Evolutionary conservation across 2,329 filamentous ascomycete genomes (phyloP), one percentile per base, ranked within the genome.

Genomic region (Zymoseptoria ardabiliae): DNA sequence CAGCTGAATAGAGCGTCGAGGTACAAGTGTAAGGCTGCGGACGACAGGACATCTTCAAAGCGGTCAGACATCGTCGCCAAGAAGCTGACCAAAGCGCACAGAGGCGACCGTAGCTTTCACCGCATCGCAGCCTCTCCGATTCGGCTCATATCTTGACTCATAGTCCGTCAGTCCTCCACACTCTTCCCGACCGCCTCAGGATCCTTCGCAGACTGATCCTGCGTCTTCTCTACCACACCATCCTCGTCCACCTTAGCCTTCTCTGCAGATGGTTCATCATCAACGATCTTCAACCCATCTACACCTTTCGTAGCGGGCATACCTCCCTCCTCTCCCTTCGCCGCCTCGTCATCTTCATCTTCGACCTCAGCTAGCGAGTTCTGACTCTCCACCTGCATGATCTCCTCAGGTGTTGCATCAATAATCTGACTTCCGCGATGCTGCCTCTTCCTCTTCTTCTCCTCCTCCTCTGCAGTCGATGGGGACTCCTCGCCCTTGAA

Each of bases 121-220:
- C 25, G 25, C 35, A n/a, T 17, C 17, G 17, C 17, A 45, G 35
- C 53, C 19, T 21, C n/a, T 57, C 50, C 30, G 35, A 48, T 11
- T 28, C 17, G n/a, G 6, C 23, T 13, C n/a, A 41, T 41, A 2
- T n/a, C 35, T n/a, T 45, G 35, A 25, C 22, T 25, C 4, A 17
- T 45, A 17, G 17, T 7, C 41, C 10, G 17, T 65, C 55, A 76
- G 56, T 76, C 74, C 57, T 75, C 68, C 4, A 75, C 74, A 57
- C 72, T 75, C 56, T 70, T 70, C 9, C 68, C 68, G 1, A 73
- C 74, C 57, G 68, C 63, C n/a, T 66, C 68, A 2, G 58, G 65
- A 45, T 70, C 65, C 25, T 66, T 68, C 2, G 68, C 63, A n/a
- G 61, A 56, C 54, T 70, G 66, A 53, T 69, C 62, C 59, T 71